A percentile compares a stretch with the other conserved stretches of the same genome.
Evolutionary conservation across 2,329 filamentous ascomycete genomes (phyloP).

Genomic region (Pestalotiopsis sp.): DNA sequence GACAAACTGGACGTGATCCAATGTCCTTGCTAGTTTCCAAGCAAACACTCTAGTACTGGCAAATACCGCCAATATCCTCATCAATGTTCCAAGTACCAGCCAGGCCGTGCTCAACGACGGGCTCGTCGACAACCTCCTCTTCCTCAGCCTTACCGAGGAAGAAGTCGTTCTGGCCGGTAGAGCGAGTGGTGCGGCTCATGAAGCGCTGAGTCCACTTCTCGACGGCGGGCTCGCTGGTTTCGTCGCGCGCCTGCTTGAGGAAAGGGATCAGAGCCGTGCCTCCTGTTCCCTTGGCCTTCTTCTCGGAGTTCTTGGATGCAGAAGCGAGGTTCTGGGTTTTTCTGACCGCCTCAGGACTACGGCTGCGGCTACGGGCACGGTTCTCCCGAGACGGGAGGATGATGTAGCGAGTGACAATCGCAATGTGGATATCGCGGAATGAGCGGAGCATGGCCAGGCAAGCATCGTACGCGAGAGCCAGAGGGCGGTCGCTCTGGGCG

Average conservation of each 20-base stretch:
- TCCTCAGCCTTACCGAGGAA: constrained; percentile 57
- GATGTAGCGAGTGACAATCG: constrained; percentile 95
- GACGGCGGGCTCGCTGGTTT: constrained; percentile 91
- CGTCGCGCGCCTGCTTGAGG: constrained; percentile 92
- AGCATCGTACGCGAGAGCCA: constrained; percentile 86
- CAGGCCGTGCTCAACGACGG: constrained; percentile 56
- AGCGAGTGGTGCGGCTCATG: constrained; percentile 54
- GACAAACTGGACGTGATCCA: neutral
- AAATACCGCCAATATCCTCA: constrained; percentile 71
- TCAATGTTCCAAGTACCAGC: constrained; percentile 90
- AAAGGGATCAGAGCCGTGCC: constrained; percentile 95
- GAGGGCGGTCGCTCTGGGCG: constrained; percentile 58
- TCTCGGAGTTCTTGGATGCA: constrained; percentile 51
- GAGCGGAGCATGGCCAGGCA: constrained; percentile 72
- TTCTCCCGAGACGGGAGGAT: constrained; percentile 83
- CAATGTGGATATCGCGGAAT: constrained; percentile 92
- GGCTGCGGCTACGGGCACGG: constrained; percentile 63
- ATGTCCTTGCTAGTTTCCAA: neutral
- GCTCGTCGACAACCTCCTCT: constrained; percentile 27
- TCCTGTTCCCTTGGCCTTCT: constrained; percentile 82
- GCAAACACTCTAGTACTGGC: constrained; percentile 44
- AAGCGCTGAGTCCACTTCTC: constrained; percentile 62
- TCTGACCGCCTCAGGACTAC: constrained; percentile 50
- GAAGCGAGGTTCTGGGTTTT: constrained; percentile 61
- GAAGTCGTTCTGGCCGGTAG: constrained; percentile 57